A percentile compares a stretch with the other conserved stretches of the same genome.
phyloP scores from a whole-genome alignment of 176 grass and related monocot genomes.

The Carex myosuroides region DNA sequence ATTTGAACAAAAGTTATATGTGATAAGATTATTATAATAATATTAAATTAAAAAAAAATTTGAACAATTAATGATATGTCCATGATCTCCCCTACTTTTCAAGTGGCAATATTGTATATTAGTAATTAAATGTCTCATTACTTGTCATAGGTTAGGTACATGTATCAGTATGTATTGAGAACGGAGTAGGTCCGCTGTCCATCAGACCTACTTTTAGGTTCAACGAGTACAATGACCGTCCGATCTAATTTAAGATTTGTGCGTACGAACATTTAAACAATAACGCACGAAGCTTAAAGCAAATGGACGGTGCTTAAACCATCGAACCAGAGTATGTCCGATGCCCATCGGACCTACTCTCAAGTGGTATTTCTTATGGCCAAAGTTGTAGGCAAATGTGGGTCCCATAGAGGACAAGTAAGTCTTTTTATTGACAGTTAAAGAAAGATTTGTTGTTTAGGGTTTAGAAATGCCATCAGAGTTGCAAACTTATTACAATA shows the following conservation, averaged over 20 bases:
- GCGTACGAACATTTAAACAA: no score
- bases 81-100: background rate
- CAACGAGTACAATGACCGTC: no score
- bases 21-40: no score
- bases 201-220: no score
- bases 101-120: background rate
- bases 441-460: constrained; percentile 11
- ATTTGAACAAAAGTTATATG: background rate
- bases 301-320: no score
- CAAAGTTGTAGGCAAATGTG: background rate
- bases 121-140: background rate
- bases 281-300: no score
- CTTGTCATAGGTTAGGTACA: background rate
- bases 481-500: background rate
- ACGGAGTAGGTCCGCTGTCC: no score
- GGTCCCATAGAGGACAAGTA: background rate
- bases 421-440: constrained; percentile 15
- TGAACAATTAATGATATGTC: background rate
- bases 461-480: constrained; percentile 1
- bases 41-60: background rate
- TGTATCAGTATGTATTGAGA: background rate
- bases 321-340: no score
- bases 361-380: background rate
- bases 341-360: no score
- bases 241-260: no score